Evolutionary conservation across 257 asterid species (phyloP).

Genomic region (Nicotiana undulata): DNA sequence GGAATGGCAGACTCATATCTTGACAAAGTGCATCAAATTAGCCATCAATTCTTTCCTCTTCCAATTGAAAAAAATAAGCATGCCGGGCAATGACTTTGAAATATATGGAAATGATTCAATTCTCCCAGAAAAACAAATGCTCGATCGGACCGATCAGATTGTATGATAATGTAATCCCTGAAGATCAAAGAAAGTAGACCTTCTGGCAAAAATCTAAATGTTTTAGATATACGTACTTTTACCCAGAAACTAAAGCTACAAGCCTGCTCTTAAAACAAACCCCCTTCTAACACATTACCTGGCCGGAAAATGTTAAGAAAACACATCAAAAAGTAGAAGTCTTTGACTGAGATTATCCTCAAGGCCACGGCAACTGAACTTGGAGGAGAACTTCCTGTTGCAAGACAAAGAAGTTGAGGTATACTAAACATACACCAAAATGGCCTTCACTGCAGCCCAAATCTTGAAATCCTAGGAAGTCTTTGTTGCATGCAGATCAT

Average conservation of each 20-base stretch:
- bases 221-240: background rate
- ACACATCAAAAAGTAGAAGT: background rate
- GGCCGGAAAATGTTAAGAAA: background rate
- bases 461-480: background rate
- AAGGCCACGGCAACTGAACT: background rate
- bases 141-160: too few species aligned
- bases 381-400: background rate
- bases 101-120: too few species aligned
- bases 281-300: background rate
- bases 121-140: too few species aligned
- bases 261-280: background rate
- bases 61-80: too few species aligned
- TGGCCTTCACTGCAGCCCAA: background rate
- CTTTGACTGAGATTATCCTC: background rate
- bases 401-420: background rate
- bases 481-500: slow-evolving; percentile 25
- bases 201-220: background rate
- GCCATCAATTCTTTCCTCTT: too few species aligned
- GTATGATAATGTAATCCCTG: too few species aligned
- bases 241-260: background rate
- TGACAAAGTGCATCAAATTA: too few species aligned
- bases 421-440: background rate
- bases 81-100: too few species aligned
- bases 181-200: background rate
- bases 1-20: too few species aligned